These are phyloP conservation scores for Gamsiella multidivaricata DNA, from an alignment of 192 early-diverging fungal species.

Conservation along the genomic window DNA sequence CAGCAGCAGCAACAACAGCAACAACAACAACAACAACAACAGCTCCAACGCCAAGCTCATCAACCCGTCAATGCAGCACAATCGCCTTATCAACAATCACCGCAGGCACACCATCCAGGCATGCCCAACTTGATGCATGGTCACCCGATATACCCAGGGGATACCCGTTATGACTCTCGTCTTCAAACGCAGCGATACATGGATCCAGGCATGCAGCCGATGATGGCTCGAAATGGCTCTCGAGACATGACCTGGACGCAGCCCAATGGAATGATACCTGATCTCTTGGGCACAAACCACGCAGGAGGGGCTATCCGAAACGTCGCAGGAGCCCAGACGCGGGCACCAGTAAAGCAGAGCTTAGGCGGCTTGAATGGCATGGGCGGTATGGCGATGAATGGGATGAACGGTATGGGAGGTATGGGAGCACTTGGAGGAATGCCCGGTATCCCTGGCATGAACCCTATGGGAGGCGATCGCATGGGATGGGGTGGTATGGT, in stretches of 20 bases:
- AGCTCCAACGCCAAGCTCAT: slow-evolving; percentile 35
- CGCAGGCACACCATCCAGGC: slow-evolving; percentile 41
- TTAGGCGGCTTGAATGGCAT: slow-evolving; percentile 39
- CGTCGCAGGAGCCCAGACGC: slow-evolving; percentile 13
- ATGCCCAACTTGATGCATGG: slow-evolving; percentile 37
- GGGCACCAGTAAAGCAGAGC: slow-evolving; percentile 29
- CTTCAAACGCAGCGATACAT: slow-evolving; percentile 30
- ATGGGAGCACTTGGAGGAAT: slow-evolving; percentile 20
- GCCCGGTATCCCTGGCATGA: slow-evolving; percentile 20
- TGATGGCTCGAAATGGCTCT: slow-evolving; percentile 25
- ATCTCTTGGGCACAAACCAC: slow-evolving; percentile 36
- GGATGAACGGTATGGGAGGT: slow-evolving; percentile 28
- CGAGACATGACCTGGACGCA: slow-evolving; percentile 37
- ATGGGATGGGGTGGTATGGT: slow-evolving; percentile 31
- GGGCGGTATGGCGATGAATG: slow-evolving; percentile 29
- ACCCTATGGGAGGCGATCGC: slow-evolving; percentile 17
- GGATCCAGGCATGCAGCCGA: slow-evolving; percentile 42
- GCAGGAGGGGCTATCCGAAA: slow-evolving; percentile 28
- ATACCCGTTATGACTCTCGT: slow-evolving; percentile 26
- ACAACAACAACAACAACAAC: slow-evolving; percentile 20
- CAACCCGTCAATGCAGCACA: slow-evolving; percentile 18
- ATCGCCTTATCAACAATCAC: slow-evolving; percentile 36
- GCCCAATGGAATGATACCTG: slow-evolving; percentile 40
- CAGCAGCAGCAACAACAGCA: slow-evolving; percentile 26
- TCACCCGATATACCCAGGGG: slow-evolving; percentile 43